These are phyloP conservation scores for Selaginella tamariscina DNA, from an alignment of 75 land plant genomes.

Conservation along the genomic window DNA sequence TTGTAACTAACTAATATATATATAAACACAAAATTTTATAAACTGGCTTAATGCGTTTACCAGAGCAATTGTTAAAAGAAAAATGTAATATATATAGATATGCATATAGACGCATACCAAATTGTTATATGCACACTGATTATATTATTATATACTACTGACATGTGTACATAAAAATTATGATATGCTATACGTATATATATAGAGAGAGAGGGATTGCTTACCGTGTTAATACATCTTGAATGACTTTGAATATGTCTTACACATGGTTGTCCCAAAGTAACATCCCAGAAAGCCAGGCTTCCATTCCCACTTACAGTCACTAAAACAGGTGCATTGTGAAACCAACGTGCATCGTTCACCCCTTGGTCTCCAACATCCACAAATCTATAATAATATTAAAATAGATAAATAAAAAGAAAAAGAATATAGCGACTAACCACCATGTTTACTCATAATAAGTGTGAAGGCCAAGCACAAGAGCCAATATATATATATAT, in stretches of 20 bases:
- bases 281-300: slow-evolving; percentile 39
- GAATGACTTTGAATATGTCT: slow-evolving; percentile 34
- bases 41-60: neutral
- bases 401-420: too few species aligned
- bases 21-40: neutral
- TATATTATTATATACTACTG: too few species aligned
- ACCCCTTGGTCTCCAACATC: slow-evolving; percentile 45
- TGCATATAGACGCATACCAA: neutral
- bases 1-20: too few species aligned
- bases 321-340: slow-evolving; percentile 28
- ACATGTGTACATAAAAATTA: too few species aligned
- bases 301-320: slow-evolving; percentile 46
- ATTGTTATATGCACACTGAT: too few species aligned
- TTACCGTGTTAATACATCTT: slow-evolving; percentile 38
- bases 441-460: too few species aligned
- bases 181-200: too few species aligned
- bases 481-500: too few species aligned
- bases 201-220: too few species aligned
- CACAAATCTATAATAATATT: slow-evolving; percentile 24
- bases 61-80: neutral
- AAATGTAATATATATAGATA: neutral
- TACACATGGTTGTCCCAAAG: slow-evolving; percentile 34
- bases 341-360: slow-evolving; percentile 46
- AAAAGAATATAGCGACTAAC: too few species aligned
- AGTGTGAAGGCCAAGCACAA: too few species aligned